Evolutionary conservation across 2,329 filamentous ascomycete species (phyloP).

Genomic region (Hypoxylon sp.): DNA sequence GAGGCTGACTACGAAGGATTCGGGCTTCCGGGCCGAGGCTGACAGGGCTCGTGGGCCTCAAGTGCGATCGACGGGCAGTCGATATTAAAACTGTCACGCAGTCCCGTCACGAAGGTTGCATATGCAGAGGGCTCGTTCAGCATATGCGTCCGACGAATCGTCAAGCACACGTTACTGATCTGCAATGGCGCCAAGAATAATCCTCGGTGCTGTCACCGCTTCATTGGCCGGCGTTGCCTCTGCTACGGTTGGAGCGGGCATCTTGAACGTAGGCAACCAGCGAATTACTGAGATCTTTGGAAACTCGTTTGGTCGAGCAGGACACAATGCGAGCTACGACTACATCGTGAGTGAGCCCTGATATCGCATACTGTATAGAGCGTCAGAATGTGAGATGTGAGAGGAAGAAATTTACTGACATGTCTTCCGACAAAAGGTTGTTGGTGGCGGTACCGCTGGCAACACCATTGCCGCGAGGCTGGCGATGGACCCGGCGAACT

Average conservation of each 20-base stretch:
- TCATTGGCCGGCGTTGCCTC: constrained; percentile 1
- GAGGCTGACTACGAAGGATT: constrained; percentile 1
- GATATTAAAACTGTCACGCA: constrained; percentile 1
- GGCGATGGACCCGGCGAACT: constrained; percentile 1
- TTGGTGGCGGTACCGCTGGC: background rate
- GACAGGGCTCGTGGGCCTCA: background rate
- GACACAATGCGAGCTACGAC: constrained; percentile 1
- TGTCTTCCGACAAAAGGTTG: background rate
- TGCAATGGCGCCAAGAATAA: constrained; percentile 2
- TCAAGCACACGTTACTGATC: background rate
- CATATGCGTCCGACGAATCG: constrained; percentile 1
- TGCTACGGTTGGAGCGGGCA: background rate
- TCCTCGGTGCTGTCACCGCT: background rate
- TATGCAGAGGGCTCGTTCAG: background rate
- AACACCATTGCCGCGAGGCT: background rate
- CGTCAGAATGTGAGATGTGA: constrained; percentile 1
- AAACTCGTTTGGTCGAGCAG: background rate
- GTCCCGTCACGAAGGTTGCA: background rate
- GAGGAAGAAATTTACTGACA: background rate
- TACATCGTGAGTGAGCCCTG: constrained; percentile 1
- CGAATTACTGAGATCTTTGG: background rate
- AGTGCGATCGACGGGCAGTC: background rate
- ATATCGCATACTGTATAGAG: background rate
- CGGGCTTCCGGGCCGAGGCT: constrained; percentile 1
- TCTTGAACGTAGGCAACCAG: background rate